Percentiles rank a stretch among this genome's conserved stretches.
Conservation (phyloP, 2,329 filamentous ascomycete species). For the Mycosphaerella arachidis region DNA sequence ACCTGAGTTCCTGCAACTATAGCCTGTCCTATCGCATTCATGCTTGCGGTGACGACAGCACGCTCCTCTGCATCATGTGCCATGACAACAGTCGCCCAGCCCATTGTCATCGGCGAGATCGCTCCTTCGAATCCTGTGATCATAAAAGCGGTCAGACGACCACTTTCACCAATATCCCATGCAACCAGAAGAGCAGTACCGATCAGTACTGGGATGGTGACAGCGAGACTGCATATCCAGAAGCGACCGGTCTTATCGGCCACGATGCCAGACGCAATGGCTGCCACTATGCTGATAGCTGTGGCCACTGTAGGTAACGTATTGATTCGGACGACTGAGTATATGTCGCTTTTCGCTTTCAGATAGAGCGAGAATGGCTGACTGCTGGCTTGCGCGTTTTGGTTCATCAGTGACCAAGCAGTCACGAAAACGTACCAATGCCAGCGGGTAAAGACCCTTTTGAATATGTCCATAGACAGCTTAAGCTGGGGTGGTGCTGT, state of each 20-base stretch:
- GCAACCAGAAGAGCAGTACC: conserved; percentile 34
- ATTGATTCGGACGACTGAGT: conserved; percentile 38
- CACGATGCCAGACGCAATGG: conserved; percentile 32
- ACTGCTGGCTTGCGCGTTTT: too few species aligned
- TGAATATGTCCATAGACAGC: conserved; percentile 7
- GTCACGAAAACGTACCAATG: conserved; percentile 16
- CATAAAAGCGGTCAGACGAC: conserved; percentile 38
- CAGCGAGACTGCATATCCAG: conserved; percentile 33
- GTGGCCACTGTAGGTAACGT: conserved; percentile 40
- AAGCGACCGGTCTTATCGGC: conserved; percentile 36
- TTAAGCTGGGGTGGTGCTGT: conserved; percentile 5
- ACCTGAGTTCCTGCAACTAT: conserved; percentile 41
- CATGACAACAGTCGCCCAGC: conserved; percentile 7
- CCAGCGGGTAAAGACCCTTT: conserved; percentile 11
- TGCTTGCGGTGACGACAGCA: conserved; percentile 41
- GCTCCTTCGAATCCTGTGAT: conserved; percentile 36
- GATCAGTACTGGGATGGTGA: conserved; percentile 35
- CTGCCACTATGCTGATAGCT: conserved; percentile 37
- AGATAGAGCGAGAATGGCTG: conserved; percentile 11
- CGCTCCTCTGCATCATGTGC: conserved; percentile 33
- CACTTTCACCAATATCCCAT: conserved; percentile 38
- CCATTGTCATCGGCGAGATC: conserved; percentile 4
- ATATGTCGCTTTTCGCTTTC: too few species aligned
- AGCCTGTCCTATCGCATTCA: conserved; percentile 43
- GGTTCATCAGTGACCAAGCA: too few species aligned